Percentiles rank a stretch among this genome's conserved stretches.
phyloP scores from a whole-genome alignment of 1,284 basidiomycete species.

The Psilocybe mexicana region DNA sequence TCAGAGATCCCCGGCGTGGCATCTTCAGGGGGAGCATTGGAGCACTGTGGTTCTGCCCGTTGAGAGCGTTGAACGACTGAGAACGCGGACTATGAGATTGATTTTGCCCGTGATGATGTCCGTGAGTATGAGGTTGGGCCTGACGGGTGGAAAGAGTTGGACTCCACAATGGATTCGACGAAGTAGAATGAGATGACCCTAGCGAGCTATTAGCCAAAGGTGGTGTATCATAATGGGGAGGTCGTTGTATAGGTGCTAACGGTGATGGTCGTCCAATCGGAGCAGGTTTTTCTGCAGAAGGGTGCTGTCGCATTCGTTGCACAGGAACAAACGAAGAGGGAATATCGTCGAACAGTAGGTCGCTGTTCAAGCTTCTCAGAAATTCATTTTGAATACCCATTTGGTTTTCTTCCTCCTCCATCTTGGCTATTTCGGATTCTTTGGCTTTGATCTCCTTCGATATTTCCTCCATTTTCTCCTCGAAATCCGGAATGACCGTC shows the following conservation, averaged over 20 bases:
- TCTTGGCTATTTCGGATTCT: conserved; percentile 33
- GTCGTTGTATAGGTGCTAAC: conserved; percentile 33
- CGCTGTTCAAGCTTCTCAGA: conserved; percentile 8
- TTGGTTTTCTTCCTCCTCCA: conserved; percentile 24
- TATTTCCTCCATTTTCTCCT: conserved; percentile 51
- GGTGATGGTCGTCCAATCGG: conserved; percentile 29
- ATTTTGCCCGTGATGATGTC: conserved; percentile 12
- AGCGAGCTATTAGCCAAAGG: not conserved
- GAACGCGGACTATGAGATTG: conserved; percentile 26
- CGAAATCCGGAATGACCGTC: conserved; percentile 50
- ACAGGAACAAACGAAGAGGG: conserved; percentile 23
- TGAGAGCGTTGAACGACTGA: conserved; percentile 23
- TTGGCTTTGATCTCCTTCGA: conserved; percentile 50
- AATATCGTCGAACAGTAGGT: conserved; percentile 4
- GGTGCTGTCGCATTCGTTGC: conserved; percentile 27
- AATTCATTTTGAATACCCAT: conserved; percentile 2
- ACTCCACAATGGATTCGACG: conserved; percentile 17
- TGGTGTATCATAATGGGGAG: conserved; percentile 22
- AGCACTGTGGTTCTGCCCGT: conserved; percentile 14
- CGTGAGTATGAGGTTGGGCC: conserved; percentile 15
- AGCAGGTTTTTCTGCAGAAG: conserved; percentile 20
- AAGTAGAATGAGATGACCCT: conserved; percentile 9
- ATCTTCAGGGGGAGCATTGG: conserved; percentile 31
- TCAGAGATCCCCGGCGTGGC: conserved; percentile 32
- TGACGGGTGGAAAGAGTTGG: conserved; percentile 8